Evolutionary conservation across 140 eudicot species (phyloP), one percentile per base, ranked within the genome.

Genomic region (Senecio squalidus): DNA sequence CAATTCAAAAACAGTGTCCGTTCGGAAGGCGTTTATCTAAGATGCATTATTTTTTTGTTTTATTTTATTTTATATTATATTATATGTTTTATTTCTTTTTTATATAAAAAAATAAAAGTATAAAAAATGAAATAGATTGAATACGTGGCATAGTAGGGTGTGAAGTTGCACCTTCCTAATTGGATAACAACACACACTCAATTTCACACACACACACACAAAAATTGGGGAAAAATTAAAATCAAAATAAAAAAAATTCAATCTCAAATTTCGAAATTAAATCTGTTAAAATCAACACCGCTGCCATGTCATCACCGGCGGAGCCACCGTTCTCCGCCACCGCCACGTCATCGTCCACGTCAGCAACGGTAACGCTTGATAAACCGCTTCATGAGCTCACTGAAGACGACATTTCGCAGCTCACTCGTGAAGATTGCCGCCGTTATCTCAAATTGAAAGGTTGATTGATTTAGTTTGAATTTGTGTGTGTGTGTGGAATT

Each of bases 371-470:
- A 15, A 63, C 70, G 16, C 96, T 92, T 11, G 89, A 92, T 44
- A 92, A 87, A 74, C 98, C 98, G 9, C 88, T 92, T 39, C 77
- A 84, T 56, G 82, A 29, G 47, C 96, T 92, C 64, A 92, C 96
- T 0, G 98, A 92, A 68, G 96, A 86, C 60, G 98, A 92, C 95
- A 87, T 92, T 77, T 82, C 98, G 54, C 98, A 92, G 77, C 80
- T 92, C 82, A 92, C 98, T 30, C 96, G 98, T 41, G 98, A 87
- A 73, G 96, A 92, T 39, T 92, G 98, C 78, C 98, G 98, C 66
- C 89, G 87, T 16, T 92, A 66, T 69, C 98, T 92, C 83, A 92
- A 86, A 58, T 82, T 74, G 6, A 92, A 87, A 92, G 98, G 98
- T 84, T 26, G 26, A 29, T 40, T 22, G 23, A 40, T 9, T 1